Base-by-base conservation (phyloP, 495 filamentous ascomycete species). In the Hypoxylon cercidicola region DNA sequence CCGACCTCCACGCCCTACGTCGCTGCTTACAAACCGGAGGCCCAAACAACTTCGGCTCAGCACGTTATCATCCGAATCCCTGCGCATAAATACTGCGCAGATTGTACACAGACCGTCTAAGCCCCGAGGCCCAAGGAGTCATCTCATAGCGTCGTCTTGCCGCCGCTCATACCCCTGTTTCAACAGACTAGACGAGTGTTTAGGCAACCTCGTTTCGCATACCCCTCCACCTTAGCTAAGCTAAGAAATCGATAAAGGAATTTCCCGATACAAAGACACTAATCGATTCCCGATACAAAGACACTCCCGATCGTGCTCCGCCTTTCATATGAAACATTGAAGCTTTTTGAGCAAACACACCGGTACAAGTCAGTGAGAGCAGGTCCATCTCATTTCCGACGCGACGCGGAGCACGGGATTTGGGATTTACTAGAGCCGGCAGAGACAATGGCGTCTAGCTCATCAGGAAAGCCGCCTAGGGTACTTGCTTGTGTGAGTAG, bases 401-500 rank as follows among this genome's bases (percentile, higher is more conserved):
- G 52, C 45, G n/a, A n/a, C n/a, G n/a, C n/a, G n/a, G n/a, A n/a
- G n/a, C n/a, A n/a, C n/a, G 59, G 64, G 16, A 39, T 32, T 21
- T 51, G 44, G 55, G 18, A 21, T 40, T 47, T 16, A 18, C 41
- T 12, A 50, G 49, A 9, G 43, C 34, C 50, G 34, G 23, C 51
- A 60, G 30, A 45, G 47, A 7, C 30, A 32, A 68, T 68, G 65
- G 25, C 65, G 30, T 68, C 65, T 20, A 68, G 50, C 40, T 68
- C 65, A 15, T 68, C 65, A n/a, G 65, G 60, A 60, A 68, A 68
- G 40, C 43, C 55, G 20, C 65, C 65, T 16, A 49, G 65, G 39
- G 60, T 68, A 32, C 65, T 68, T 55, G 65, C 65, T 68, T 68
- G 65, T 57, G 65, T 68, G 55, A 64, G 65, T 68, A 32, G 40